Percentiles rank a stretch among this genome's conserved stretches.
phyloP scores from a whole-genome alignment of 2,329 filamentous ascomycete species.

The Colletotrichum horii region DNA sequence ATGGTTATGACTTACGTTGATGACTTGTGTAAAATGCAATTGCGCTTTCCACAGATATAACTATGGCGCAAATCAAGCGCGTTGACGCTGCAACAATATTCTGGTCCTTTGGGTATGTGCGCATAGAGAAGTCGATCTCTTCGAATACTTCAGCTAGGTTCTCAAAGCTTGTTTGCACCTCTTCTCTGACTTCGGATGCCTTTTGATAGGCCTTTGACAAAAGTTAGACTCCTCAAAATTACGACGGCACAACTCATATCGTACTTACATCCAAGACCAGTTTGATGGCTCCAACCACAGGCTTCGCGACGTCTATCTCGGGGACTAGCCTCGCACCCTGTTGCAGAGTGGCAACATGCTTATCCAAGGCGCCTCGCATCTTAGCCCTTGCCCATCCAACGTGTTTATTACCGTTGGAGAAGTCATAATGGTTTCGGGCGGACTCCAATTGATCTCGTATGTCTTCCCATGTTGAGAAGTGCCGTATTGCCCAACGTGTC shows the following conservation, averaged over 20 bases:
- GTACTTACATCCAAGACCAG: not conserved
- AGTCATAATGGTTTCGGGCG: not conserved
- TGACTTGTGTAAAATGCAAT: not conserved
- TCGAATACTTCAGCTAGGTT: not conserved
- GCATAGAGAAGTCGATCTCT: not conserved
- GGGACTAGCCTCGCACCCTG: not conserved
- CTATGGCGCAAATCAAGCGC: not conserved
- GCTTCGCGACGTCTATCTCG: not conserved
- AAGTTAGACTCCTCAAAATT: no score
- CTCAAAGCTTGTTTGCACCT: not conserved
- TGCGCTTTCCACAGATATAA: not conserved
- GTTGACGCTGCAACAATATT: not conserved
- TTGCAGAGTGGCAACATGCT: not conserved
- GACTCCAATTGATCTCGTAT: not conserved
- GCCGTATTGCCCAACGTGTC: accelerated
- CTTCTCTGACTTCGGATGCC: not conserved
- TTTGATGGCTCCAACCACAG: not conserved
- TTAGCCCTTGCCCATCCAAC: not conserved
- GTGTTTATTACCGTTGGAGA: not conserved
- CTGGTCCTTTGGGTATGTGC: not conserved
- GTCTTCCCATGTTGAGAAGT: not conserved
- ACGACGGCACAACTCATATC: not conserved
- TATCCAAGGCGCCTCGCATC: not conserved
- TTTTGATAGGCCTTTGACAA: not conserved
- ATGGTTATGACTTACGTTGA: not conserved